Percentiles rank a stretch among this genome's conserved stretches.
These are phyloP conservation scores for Aureococcus anophagefferens DNA, from an alignment of 108 stramenopile species.

Conservation along the genomic window DNA sequence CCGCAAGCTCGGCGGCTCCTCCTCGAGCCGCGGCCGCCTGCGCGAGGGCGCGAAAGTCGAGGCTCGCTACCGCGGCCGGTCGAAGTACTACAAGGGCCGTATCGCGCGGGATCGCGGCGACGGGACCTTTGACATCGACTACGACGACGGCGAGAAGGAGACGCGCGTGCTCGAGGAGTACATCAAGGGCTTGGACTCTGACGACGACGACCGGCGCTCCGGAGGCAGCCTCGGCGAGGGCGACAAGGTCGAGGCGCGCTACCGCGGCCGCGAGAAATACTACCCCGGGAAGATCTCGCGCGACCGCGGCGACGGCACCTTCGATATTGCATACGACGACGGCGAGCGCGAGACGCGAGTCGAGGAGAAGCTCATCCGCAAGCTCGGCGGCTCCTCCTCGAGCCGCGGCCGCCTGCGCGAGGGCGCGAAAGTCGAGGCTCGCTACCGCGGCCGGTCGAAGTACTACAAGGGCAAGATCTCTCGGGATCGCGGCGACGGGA, in stretches of 20 bases:
- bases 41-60: constrained; percentile 2
- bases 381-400: too few species aligned
- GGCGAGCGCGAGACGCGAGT: constrained; percentile 40
- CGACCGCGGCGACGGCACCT: constrained; percentile 37
- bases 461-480: constrained; percentile 14
- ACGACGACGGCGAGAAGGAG: constrained; percentile 25
- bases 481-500: constrained; percentile 3
- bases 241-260: constrained; percentile 38
- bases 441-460: constrained; percentile 16
- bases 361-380: constrained; percentile 11
- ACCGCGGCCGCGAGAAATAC: constrained; percentile 28
- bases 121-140: constrained; percentile 36
- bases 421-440: constrained; percentile 1
- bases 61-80: constrained; percentile 3
- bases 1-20: neutral
- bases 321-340: constrained; percentile 40
- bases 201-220: constrained; percentile 4
- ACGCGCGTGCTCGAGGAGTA: constrained; percentile 4
- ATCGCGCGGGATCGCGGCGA: constrained; percentile 20
- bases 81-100: constrained; percentile 19
- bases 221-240: constrained; percentile 10
- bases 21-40: too few species aligned
- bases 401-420: too few species aligned
- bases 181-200: neutral
- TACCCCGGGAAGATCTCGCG: constrained; percentile 29